A percentile compares a stretch with the other conserved stretches of the same genome.
Conservation (phyloP, 1,139 yeast species). For the Yamadazyma pseudoaaseri region DNA sequence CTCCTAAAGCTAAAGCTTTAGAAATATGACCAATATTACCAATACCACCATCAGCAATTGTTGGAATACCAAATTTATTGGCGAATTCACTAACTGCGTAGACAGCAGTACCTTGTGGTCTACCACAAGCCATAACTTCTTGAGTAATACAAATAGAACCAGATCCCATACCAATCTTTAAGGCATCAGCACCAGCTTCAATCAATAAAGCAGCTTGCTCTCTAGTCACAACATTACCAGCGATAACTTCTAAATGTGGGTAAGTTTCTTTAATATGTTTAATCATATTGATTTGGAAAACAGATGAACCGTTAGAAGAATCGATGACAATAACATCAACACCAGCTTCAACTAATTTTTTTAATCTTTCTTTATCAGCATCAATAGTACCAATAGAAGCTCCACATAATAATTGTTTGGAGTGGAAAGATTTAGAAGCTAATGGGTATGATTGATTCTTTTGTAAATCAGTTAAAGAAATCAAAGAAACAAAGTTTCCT, state of each 20-base stretch:
- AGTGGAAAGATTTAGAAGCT: conserved; percentile 89
- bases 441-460: conserved; percentile 92
- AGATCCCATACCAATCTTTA: conserved; percentile 99
- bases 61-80: conserved; percentile 86
- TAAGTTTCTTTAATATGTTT: conserved; percentile 80
- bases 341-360: conserved; percentile 89
- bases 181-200: conserved; percentile 96
- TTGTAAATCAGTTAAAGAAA: conserved; percentile 95
- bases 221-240: conserved; percentile 98
- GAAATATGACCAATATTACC: conserved; percentile 98
- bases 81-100: conserved; percentile 86
- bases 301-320: conserved; percentile 96
- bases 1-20: conserved; percentile 95
- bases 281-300: conserved; percentile 92
- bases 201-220: conserved; percentile 98
- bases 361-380: conserved; percentile 83
- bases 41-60: conserved; percentile 99
- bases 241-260: conserved; percentile 85
- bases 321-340: conserved; percentile 94
- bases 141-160: conserved; percentile 99
- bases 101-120: conserved; percentile 99
- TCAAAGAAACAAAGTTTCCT: conserved; percentile 79
- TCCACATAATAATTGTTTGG: conserved; percentile 97
- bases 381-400: conserved; percentile 97
- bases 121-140: conserved; percentile 99